Evolutionary conservation across 495 filamentous ascomycete genomes (phyloP).

Genomic region (Podospora tetraspora): DNA sequence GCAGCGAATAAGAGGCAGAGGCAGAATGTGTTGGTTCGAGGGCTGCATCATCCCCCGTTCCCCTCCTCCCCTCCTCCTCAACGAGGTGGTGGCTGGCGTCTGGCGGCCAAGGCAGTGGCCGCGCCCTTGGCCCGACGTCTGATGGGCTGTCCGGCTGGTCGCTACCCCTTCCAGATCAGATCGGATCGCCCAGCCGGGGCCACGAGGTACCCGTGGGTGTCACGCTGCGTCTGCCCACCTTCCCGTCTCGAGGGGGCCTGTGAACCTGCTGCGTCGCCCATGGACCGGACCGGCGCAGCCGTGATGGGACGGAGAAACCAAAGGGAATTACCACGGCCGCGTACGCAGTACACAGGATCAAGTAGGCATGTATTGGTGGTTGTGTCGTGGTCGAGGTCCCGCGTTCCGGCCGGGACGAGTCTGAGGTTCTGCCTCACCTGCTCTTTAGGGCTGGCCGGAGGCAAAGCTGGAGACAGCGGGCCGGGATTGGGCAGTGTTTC

Average conservation of each 20-base stretch:
- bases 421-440: slow-evolving; percentile 1
- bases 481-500: not conserved
- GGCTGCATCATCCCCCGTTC: not conserved
- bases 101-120: not conserved
- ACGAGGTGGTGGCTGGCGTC: not conserved
- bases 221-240: not conserved
- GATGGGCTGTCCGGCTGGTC: not conserved
- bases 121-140: not conserved
- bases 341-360: not conserved
- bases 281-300: not conserved
- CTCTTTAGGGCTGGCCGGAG: slow-evolving; percentile 8
- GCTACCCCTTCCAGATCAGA: not conserved
- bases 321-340: not conserved
- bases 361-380: too few relatives aligned
- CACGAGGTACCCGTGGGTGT: not conserved
- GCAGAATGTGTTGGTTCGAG: not conserved
- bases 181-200: not conserved
- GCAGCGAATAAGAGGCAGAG: not conserved
- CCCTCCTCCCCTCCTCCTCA: not conserved
- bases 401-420: not conserved
- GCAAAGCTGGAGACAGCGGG: slow-evolving; percentile 1
- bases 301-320: not conserved
- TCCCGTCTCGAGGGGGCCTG: not conserved
- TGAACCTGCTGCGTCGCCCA: not conserved
- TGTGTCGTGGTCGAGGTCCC: not conserved